Conservation (phyloP, 2,329 filamentous ascomycete species). For the Fusarium graminum region DNA sequence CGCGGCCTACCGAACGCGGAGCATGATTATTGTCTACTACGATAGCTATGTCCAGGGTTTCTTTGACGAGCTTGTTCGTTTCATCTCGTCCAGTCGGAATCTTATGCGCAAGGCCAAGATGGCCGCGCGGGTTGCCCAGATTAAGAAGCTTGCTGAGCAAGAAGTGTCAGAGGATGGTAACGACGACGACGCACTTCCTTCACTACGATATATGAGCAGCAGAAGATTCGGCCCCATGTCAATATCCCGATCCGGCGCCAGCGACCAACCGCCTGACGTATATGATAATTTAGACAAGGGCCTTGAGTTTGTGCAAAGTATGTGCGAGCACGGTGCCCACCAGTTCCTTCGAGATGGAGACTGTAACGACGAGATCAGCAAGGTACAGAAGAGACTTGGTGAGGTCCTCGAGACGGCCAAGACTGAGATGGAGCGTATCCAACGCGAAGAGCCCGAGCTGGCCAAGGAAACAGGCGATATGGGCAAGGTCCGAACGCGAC, state of each 20-base stretch:
- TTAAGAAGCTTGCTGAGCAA: constrained; percentile 70
- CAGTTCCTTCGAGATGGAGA: constrained; percentile 90
- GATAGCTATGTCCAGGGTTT: constrained; percentile 87
- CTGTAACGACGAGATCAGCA: constrained; percentile 80
- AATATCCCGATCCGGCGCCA: constrained; percentile 46
- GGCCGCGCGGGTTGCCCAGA: constrained; percentile 79
- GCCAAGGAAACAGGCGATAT: constrained; percentile 56
- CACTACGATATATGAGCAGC: constrained; percentile 57
- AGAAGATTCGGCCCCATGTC: constrained; percentile 52
- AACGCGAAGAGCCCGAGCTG: constrained; percentile 64
- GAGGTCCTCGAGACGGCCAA: constrained; percentile 73
- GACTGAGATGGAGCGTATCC: constrained; percentile 69
- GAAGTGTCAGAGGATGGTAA: constrained; percentile 67
- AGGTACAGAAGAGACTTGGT: constrained; percentile 74
- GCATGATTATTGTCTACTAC: constrained; percentile 90
- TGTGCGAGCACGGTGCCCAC: constrained; percentile 89
- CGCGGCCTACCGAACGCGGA: constrained; percentile 75
- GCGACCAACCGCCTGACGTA: constrained; percentile 58
- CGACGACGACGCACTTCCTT: constrained; percentile 58
- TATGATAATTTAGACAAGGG: constrained; percentile 83
- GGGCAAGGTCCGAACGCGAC: constrained; percentile 62
- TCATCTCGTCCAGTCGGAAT: constrained; percentile 84
- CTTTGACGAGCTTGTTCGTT: constrained; percentile 85
- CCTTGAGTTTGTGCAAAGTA: constrained; percentile 81
- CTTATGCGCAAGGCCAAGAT: constrained; percentile 89